A percentile compares a stretch with the other conserved stretches of the same genome.
Evolutionary conservation across 75 land plant genomes (phyloP).

Genomic region (Pinus albicaulis): DNA sequence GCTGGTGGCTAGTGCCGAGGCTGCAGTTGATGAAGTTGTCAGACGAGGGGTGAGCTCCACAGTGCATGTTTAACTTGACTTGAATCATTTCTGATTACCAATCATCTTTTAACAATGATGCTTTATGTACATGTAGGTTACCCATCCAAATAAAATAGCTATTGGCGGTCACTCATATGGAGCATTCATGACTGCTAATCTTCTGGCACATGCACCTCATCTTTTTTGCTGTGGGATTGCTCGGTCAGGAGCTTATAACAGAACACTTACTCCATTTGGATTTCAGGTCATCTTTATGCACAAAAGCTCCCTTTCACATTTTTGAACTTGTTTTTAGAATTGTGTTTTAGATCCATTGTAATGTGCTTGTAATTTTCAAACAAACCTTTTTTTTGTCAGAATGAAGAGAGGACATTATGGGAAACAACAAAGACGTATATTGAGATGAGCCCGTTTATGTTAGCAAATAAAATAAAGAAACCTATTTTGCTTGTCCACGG

Average conservation of each 20-base stretch:
- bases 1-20: conserved; percentile 95
- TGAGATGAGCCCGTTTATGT: conserved; percentile 97
- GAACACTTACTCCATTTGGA: conserved; percentile 97
- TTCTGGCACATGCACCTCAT: conserved; percentile 93
- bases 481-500: conserved; percentile 93
- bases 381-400: conserved; percentile 26
- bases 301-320: background rate
- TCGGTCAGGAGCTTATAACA: conserved; percentile 96
- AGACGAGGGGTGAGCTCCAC: conserved; percentile 72
- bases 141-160: conserved; percentile 89
- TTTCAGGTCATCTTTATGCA: conserved; percentile 68
- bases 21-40: conserved; percentile 91
- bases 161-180: conserved; percentile 99
- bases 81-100: background rate
- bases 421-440: conserved; percentile 83
- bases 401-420: conserved; percentile 98
- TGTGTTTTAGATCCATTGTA: background rate
- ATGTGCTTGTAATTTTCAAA: background rate
- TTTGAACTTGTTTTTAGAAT: background rate
- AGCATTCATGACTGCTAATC: conserved; percentile 98
- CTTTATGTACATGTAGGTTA: conserved; percentile 50
- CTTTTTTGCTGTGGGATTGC: conserved; percentile 93
- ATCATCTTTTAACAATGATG: background rate
- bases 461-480: conserved; percentile 92
- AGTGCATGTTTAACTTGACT: background rate